Evolutionary conservation across 306 rosid species (phyloP).

Genomic region (Spatholobus suberectus): DNA sequence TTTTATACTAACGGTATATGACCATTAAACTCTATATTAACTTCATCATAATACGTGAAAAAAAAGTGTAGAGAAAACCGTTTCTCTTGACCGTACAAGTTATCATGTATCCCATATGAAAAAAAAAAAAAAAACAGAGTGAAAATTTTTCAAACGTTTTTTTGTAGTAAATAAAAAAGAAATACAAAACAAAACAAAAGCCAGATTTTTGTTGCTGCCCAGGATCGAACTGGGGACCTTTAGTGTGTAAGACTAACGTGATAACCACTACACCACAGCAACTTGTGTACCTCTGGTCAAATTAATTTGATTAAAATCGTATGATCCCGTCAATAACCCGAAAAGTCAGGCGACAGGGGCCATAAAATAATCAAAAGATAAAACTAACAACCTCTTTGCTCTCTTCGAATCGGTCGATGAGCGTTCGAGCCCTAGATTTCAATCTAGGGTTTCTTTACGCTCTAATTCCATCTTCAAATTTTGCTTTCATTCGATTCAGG

Average conservation of each 20-base stretch:
- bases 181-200: background rate
- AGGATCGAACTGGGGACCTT: constrained; percentile 92
- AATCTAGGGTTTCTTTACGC: constrained; percentile 41
- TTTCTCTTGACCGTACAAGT: no score
- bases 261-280: constrained; percentile 50
- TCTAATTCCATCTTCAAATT: background rate
- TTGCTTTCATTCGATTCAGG: constrained; percentile 6
- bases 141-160: no score
- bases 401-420: background rate
- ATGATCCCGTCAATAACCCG: no score
- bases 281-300: background rate
- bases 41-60: no score
- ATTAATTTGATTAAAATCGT: no score
- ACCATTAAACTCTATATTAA: no score
- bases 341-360: background rate
- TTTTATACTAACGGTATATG: no score
- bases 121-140: no score
- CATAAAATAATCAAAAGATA: background rate
- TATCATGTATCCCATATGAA: no score
- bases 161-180: no score
- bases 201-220: constrained; percentile 60
- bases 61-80: no score
- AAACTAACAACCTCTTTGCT: background rate
- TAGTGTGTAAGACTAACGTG: constrained; percentile 73
- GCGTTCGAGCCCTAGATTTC: constrained; percentile 41